Percentiles rank a stretch among this genome's conserved stretches.
These are phyloP conservation scores for Dittrichia graveolens DNA, from an alignment of 129 eudicot genomes.

Conservation along the genomic window DNA sequence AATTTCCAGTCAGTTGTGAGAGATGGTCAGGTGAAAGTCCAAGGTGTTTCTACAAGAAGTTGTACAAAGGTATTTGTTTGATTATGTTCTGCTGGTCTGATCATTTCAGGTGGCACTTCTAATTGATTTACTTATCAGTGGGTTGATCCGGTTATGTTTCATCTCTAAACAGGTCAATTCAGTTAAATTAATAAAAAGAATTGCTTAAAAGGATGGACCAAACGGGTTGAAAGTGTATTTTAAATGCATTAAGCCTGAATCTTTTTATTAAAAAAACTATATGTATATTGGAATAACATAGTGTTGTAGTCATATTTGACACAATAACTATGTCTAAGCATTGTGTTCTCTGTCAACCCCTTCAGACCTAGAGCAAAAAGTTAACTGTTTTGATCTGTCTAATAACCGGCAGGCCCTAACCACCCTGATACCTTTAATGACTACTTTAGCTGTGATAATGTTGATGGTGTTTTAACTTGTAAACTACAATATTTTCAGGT, in stretches of 20 bases:
- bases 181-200: background rate
- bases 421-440: background rate
- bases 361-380: background rate
- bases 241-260: background rate
- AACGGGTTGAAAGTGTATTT: background rate
- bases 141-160: background rate
- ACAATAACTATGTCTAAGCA: background rate
- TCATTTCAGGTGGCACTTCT: background rate
- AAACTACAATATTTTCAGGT: conserved; percentile 56
- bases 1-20: conserved; percentile 34
- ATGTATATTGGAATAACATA: background rate
- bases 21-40: conserved; percentile 59
- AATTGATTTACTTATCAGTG: background rate
- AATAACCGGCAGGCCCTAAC: background rate
- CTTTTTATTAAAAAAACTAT: background rate
- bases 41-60: conserved; percentile 75
- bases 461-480: conserved; percentile 21
- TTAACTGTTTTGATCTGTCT: background rate
- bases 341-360: background rate
- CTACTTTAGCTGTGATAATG: background rate
- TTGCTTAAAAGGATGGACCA: background rate
- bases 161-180: background rate
- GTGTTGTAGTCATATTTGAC: background rate
- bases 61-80: conserved; percentile 73
- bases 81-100: background rate